phyloP scores from a whole-genome alignment of 495 filamentous ascomycete genomes.

The Neurospora sp. region DNA sequence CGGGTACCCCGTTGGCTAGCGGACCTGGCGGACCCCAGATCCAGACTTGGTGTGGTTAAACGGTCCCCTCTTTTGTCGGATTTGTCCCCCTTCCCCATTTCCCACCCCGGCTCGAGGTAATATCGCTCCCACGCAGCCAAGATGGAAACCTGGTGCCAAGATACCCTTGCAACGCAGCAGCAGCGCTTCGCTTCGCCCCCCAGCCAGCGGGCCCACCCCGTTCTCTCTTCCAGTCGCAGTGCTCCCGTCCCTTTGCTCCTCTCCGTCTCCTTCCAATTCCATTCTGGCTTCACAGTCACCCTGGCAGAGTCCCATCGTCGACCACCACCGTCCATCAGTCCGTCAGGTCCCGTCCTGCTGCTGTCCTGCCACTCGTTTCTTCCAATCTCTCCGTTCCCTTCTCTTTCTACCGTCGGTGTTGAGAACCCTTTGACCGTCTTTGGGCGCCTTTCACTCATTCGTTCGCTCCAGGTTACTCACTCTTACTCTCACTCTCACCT shows the following conservation, averaged over 20 bases:
- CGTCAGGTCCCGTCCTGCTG: neutral
- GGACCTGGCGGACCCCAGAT: neutral
- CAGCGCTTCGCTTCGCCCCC: neutral
- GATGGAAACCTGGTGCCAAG: neutral
- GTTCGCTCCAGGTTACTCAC: constrained; percentile 8
- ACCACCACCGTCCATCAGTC: neutral
- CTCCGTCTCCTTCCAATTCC: neutral
- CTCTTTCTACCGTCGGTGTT: constrained; percentile 5
- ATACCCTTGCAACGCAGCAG: neutral
- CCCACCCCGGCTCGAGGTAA: neutral
- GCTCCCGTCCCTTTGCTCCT: neutral
- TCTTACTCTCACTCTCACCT: constrained; percentile 9
- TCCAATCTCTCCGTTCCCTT: constrained; percentile 14
- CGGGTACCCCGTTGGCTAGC: neutral
- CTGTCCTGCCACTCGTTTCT: neutral
- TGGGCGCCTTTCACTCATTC: constrained; percentile 3
- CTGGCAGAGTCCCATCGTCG: neutral
- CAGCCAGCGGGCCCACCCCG: neutral
- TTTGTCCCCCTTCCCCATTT: neutral
- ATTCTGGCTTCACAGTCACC: neutral
- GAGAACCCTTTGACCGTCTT: constrained; percentile 5
- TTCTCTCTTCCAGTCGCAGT: neutral
- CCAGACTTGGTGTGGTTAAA: neutral
- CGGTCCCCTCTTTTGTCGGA: neutral
- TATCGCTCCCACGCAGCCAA: neutral